A percentile compares a stretch with the other conserved stretches of the same genome.
These are phyloP conservation scores for Penium margaritaceum DNA, from an alignment of 139 green algal species.

Conservation along the genomic window DNA sequence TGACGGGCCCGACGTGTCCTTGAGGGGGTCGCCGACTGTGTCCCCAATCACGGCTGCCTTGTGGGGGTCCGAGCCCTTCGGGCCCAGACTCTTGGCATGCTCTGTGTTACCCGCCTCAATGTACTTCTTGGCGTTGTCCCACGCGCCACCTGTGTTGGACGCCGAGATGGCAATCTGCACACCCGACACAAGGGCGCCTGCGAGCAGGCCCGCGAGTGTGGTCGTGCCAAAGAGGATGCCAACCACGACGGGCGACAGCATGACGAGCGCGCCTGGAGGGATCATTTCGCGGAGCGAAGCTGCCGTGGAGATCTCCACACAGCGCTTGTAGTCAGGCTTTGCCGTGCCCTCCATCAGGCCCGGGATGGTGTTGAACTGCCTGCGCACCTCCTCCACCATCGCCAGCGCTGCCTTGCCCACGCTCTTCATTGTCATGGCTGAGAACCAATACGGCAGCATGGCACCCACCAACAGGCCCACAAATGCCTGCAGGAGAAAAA, in stretches of 20 bases:
- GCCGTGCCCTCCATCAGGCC: conserved; percentile 60
- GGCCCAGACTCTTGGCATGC: conserved; percentile 68
- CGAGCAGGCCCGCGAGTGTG: conserved; percentile 54
- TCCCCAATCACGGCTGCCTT: conserved; percentile 64
- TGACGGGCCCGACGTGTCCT: conserved; percentile 61
- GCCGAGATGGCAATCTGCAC: conserved; percentile 56
- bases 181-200: conserved; percentile 60
- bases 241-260: conserved; percentile 49
- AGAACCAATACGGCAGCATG: conserved; percentile 63
- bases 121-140: conserved; percentile 72
- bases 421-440: conserved; percentile 54
- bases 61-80: conserved; percentile 60
- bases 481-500: conserved; percentile 45
- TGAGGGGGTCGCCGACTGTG: conserved; percentile 48
- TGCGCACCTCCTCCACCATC: conserved; percentile 57
- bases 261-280: conserved; percentile 54
- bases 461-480: conserved; percentile 54
- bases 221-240: conserved; percentile 50
- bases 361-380: conserved; percentile 55
- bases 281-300: conserved; percentile 62
- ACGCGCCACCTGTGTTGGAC: conserved; percentile 58
- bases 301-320: conserved; percentile 56
- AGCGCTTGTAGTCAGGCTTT: conserved; percentile 58
- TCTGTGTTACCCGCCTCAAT: conserved; percentile 62
- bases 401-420: conserved; percentile 54